phyloP scores from a whole-genome alignment of 805 yeast genomes.

The Kodamaea hsintzibuensis region DNA sequence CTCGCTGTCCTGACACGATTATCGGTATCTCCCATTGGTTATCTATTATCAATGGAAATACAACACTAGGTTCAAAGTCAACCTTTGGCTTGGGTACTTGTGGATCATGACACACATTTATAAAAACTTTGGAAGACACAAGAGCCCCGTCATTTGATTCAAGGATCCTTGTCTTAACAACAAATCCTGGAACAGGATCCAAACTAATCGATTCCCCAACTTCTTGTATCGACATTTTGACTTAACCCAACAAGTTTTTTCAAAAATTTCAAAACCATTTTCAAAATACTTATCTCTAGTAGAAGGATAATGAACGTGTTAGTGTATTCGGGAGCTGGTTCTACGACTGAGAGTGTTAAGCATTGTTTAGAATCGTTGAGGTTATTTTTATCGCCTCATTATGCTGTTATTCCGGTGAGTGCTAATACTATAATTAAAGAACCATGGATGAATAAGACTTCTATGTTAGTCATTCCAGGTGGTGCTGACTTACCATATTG shows the following conservation, averaged over 20 bases:
- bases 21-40: constrained; percentile 88
- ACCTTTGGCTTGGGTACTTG: constrained; percentile 62
- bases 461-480: constrained; percentile 87
- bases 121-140: constrained; percentile 63
- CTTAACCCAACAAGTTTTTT: constrained; percentile 1
- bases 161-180: constrained; percentile 61
- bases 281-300: background rate
- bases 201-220: constrained; percentile 21
- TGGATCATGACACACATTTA: constrained; percentile 70
- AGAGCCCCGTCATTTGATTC: constrained; percentile 27
- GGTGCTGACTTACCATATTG: constrained; percentile 95
- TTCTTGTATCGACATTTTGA: constrained; percentile 12
- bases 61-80: constrained; percentile 55
- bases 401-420: constrained; percentile 77
- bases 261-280: background rate
- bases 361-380: constrained; percentile 80
- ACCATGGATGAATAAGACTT: constrained; percentile 85
- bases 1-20: constrained; percentile 56
- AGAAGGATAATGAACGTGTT: constrained; percentile 31
- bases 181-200: constrained; percentile 69
- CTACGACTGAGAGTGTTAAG: constrained; percentile 82
- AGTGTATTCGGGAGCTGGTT: constrained; percentile 58
- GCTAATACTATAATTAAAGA: constrained; percentile 65
- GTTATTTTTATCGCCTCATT: constrained; percentile 75
- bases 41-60: constrained; percentile 63